These are phyloP conservation scores for Ustanciosporium gigantosporum DNA, from an alignment of 1,284 basidiomycete genomes.

Conservation along the genomic window DNA sequence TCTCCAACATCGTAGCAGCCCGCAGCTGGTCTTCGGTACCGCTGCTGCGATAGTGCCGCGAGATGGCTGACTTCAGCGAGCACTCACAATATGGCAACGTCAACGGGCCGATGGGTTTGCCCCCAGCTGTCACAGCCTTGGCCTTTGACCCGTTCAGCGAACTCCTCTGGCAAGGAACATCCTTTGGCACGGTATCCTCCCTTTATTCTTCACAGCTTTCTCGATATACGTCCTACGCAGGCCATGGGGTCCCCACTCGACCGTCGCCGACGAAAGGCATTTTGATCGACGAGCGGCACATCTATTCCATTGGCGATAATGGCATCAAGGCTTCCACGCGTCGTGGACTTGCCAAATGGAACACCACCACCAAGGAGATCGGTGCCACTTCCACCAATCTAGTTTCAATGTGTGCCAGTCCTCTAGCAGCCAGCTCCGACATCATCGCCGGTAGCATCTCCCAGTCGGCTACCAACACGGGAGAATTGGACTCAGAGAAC, in stretches of 20 bases:
- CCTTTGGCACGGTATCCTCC: slow-evolving; percentile 74
- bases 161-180: slow-evolving; percentile 81
- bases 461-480: slow-evolving; percentile 23
- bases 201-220: slow-evolving; percentile 72
- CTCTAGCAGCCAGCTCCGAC: slow-evolving; percentile 51
- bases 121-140: slow-evolving; percentile 62
- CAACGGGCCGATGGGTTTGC: slow-evolving; percentile 46
- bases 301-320: slow-evolving; percentile 59
- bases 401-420: slow-evolving; percentile 53
- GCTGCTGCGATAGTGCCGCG: too few relatives aligned
- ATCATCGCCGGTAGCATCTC: slow-evolving; percentile 52
- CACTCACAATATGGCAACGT: slow-evolving; percentile 48
- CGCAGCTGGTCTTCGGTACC: too few relatives aligned
- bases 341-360: slow-evolving; percentile 61
- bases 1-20: too few relatives aligned
- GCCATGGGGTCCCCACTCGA: slow-evolving; percentile 67
- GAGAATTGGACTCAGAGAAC: slow-evolving; percentile 34
- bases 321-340: slow-evolving; percentile 61
- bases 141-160: slow-evolving; percentile 88
- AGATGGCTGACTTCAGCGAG: slow-evolving; percentile 57
- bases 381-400: slow-evolving; percentile 39
- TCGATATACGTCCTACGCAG: slow-evolving; percentile 66
- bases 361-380: slow-evolving; percentile 15
- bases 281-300: slow-evolving; percentile 57
- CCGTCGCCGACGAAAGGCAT: slow-evolving; percentile 55